phyloP scores from a whole-genome alignment of 768 basidiomycete genomes.

The Gloeostereum incarnatum region DNA sequence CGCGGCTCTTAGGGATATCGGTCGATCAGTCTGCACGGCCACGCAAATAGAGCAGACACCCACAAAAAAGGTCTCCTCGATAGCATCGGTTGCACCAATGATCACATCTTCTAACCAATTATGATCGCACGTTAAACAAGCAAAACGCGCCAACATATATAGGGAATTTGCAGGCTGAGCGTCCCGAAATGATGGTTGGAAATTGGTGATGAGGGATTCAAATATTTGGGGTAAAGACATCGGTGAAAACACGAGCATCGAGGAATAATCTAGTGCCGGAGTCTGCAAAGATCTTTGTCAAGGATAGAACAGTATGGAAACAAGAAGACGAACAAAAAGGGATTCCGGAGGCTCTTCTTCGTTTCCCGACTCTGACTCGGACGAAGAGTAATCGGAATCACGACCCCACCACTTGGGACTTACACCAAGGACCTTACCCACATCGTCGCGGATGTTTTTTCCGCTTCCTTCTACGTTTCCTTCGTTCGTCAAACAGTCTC shows the following conservation, averaged over 20 bases:
- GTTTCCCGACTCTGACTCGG: conserved; percentile 28
- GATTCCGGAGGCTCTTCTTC: conserved; percentile 44
- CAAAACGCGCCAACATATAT: conserved; percentile 88
- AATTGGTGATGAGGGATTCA: conserved; percentile 72
- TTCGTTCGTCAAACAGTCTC: conserved; percentile 45
- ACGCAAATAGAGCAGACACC: conserved; percentile 21
- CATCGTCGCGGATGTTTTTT: conserved; percentile 46
- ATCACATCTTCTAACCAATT: conserved; percentile 91
- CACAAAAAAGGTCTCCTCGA: conserved; percentile 90
- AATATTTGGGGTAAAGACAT: conserved; percentile 69
- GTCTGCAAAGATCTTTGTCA: conserved; percentile 37
- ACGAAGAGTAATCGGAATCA: conserved; percentile 22
- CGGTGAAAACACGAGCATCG: conserved; percentile 93
- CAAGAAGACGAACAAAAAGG: conserved; percentile 23
- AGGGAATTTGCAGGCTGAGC: conserved; percentile 85
- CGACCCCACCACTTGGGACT: conserved; percentile 58
- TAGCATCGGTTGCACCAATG: conserved; percentile 82
- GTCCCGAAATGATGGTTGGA: conserved; percentile 61
- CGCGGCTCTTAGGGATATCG: conserved; percentile 44
- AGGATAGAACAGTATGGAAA: conserved; percentile 2
- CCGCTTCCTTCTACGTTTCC: conserved; percentile 42
- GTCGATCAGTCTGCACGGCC: conserved; percentile 6
- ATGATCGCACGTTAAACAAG: conserved; percentile 83
- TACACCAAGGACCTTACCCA: conserved; percentile 49
- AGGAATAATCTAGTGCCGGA: conserved; percentile 63